Evolutionary conservation across 2,329 filamentous ascomycete genomes (phyloP), one percentile per base, ranked within the genome.

Genomic region (Penicillium sp.): DNA sequence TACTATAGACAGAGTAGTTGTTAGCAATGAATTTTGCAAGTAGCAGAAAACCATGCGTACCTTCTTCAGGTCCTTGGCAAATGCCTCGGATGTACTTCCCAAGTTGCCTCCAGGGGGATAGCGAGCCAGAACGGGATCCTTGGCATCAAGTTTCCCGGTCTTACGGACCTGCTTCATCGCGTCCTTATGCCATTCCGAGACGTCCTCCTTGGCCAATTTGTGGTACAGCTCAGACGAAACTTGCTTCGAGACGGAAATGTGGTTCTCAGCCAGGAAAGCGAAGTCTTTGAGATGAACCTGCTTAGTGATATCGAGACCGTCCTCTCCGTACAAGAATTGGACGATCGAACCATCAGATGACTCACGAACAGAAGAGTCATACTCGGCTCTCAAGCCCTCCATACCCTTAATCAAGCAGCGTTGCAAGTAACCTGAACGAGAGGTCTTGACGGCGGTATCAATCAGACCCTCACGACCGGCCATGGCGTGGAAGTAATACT

Each of bases 401-500:
- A 99, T 95, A 56, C 94, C 94, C 77, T 99, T 99, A 77, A 99
- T 95, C 57, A 99, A 81, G 81, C 94, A 99, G 69, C 95, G 83
- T 71, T 99, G 94, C 47, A 99, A 79, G 69, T 99, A 99, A 55
- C 94, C 95, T 26, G 94, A 97, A 68, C 94, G 87, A 9, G 93
- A 95, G 1, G 94, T 99, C 77, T 99, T 99, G 72, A 99, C 94
- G 59, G 94, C 94, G 18, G 94, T 99, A 81, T 99, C 94, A 69
- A 99, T 99, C 60, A 99, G 79, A 79, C 94, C 94, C 81, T 99
- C 95, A 76, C 94, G 85, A 64, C 95, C 95, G 67, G 93, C 94
- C 95, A 99, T 99, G 73, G 95, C 91, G 82, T 99, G 94, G 79
- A 99, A 99, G 72, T 93, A 99, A 73, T 96, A 99, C 71, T 99